phyloP scores from a whole-genome alignment of 352 stramenopile species.

The Blastocystis sp. region DNA sequence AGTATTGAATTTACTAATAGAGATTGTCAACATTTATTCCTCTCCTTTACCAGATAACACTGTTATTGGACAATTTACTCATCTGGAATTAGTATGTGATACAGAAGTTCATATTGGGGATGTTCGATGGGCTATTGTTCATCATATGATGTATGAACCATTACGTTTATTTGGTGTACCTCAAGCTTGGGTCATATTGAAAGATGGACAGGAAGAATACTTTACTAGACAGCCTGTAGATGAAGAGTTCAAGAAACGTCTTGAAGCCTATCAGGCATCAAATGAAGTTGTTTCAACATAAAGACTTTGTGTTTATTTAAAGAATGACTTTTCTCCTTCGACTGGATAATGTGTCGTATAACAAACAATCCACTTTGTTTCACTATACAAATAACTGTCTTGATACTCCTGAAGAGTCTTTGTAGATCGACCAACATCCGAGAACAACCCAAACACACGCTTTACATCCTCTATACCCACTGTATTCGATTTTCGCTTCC shows the following conservation, averaged over 20 bases:
- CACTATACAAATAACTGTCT: conserved; percentile 57
- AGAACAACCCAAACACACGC: conserved; percentile 33
- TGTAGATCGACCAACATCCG: conserved; percentile 38
- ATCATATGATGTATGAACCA: conserved; percentile 59
- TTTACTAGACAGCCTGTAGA: neutral
- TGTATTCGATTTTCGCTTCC: conserved; percentile 51
- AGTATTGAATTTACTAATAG: neutral
- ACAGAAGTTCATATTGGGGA: conserved; percentile 16
- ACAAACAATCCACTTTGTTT: conserved; percentile 57
- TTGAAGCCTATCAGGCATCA: neutral
- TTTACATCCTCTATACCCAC: conserved; percentile 55
- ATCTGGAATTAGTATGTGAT: conserved; percentile 12
- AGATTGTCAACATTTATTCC: neutral
- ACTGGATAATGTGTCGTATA: too few relatives aligned
- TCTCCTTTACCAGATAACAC: neutral
- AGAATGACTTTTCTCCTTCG: neutral
- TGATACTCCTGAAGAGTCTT: conserved; percentile 42
- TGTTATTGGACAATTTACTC: conserved; percentile 15
- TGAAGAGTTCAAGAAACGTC: conserved; percentile 15
- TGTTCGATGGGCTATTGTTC: conserved; percentile 33
- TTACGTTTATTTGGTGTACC: conserved; percentile 16
- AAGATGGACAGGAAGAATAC: neutral
- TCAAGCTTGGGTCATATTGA: conserved; percentile 36
- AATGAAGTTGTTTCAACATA: neutral
- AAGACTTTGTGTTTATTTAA: neutral